Evolutionary conservation across 345 rosid genomes (phyloP), one percentile per base, ranked within the genome.

Genomic region (Gossypium turneri): DNA sequence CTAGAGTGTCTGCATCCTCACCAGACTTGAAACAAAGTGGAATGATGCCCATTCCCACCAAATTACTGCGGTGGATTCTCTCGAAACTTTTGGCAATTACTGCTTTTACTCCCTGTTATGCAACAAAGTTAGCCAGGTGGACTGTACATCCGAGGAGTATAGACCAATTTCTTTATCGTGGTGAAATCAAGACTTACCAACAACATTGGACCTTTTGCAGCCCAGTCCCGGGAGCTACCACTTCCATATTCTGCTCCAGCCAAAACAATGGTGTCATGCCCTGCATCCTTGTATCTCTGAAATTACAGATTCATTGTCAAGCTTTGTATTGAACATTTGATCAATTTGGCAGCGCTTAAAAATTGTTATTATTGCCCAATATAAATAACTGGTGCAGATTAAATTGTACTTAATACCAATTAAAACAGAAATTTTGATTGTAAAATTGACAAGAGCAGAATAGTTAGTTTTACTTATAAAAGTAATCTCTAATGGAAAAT

Each of bases 161-260:
- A 73, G 69, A 68, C 38, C 27, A 47, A 12, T 3, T 12, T 61
- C 17, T 67, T 67, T 16, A 50, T 13, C 7, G 5, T 10, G 25
- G 45, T 20, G 16, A 68, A 68, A 68, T 66, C 19, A 73, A 56
- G 48, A 75, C 86, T 76, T 74, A 93, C 99, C 94, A 89, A 83
- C 65, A 95, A 73, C 97, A 93, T 89, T 22, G 99, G 99, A 77
- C 99, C 99, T 87, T 95, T 95, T 65, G 99, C 98, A 77, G 99
- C 99, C 99, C 99, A 95, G 85, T 95, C 99, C 73, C 99, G 86
- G 25, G 99, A 95, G 85, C 99, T 95, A 85, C 99, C 99, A 76
- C 99, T 95, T 81, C 98, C 98, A 63, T 95, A 95, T 79, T 95
- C 99, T 1, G 98, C 97, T 81, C 99, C 98, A 80, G 99, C 99